Percentiles rank a stretch among this genome's conserved stretches.
phyloP scores from a whole-genome alignment of 1,284 basidiomycete genomes.

The Tausonia pullulans region DNA sequence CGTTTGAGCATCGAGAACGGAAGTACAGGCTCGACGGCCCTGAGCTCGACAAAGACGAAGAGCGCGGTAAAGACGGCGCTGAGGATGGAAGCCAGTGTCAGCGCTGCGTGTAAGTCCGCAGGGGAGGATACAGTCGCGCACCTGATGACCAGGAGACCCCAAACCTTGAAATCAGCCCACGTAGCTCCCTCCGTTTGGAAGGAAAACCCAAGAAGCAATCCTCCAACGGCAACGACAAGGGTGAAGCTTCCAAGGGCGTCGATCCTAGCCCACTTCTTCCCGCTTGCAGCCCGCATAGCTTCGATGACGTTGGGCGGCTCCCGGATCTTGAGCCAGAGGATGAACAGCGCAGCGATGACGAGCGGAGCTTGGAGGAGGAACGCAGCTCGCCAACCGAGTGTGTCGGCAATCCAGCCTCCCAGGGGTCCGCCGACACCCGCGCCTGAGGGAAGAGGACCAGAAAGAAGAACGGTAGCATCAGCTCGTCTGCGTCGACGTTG shows the following conservation, averaged over 20 bases:
- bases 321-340: conserved; percentile 61
- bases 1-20: conserved; percentile 62
- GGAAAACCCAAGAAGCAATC: conserved; percentile 44
- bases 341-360: conserved; percentile 51
- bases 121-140: background rate
- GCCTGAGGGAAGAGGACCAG: conserved; percentile 7
- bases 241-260: conserved; percentile 72
- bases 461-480: background rate
- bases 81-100: background rate
- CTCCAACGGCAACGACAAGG: conserved; percentile 60
- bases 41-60: conserved; percentile 65
- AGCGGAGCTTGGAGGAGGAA: conserved; percentile 65
- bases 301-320: conserved; percentile 17
- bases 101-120: no score
- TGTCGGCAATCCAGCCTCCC: conserved; percentile 75
- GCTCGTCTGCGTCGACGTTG: background rate
- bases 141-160: conserved; percentile 46
- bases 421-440: conserved; percentile 79
- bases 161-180: conserved; percentile 61
- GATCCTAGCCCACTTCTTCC: conserved; percentile 59
- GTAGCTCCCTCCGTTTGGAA: conserved; percentile 45
- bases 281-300: no score
- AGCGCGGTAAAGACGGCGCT: conserved; percentile 45
- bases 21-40: conserved; percentile 70
- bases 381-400: conserved; percentile 54